A percentile compares a stretch with the other conserved stretches of the same genome.
Conservation (phyloP, 768 basidiomycete genomes). For the Hortiboletus flavorubellus region DNA sequence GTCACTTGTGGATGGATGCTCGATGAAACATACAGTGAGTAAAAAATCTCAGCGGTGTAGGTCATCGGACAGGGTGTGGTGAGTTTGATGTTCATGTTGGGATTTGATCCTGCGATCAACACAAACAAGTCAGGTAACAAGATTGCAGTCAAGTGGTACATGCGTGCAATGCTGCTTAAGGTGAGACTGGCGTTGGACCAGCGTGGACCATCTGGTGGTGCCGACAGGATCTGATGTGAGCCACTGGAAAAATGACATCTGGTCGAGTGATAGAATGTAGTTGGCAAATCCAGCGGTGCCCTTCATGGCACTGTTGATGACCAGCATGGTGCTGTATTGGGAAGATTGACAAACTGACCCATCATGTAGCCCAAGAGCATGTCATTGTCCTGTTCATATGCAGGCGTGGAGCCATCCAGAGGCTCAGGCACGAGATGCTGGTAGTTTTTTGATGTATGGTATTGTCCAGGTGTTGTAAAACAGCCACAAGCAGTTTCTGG, state of each 20-base stretch:
- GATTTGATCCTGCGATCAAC: too few species aligned
- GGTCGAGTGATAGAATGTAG: conserved; percentile 34
- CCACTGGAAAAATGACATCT: conserved; percentile 71
- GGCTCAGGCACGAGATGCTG: conserved; percentile 88
- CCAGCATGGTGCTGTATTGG: conserved; percentile 73
- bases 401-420: conserved; percentile 54
- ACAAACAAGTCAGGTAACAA: too few species aligned
- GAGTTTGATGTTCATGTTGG: too few species aligned
- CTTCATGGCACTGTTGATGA: conserved; percentile 79
- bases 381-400: conserved; percentile 69
- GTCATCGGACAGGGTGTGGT: too few species aligned
- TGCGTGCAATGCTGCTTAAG: too few species aligned
- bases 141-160: too few species aligned
- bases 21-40: too few species aligned
- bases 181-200: conserved; percentile 69
- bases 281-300: conserved; percentile 88
- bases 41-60: too few species aligned
- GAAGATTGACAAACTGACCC: conserved; percentile 87
- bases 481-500: conserved; percentile 62
- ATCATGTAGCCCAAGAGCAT: conserved; percentile 78
- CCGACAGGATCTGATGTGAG: conserved; percentile 78
- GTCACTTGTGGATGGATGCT: too few species aligned
- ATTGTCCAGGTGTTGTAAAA: conserved; percentile 69
- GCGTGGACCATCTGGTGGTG: conserved; percentile 58
- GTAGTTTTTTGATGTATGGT: conserved; percentile 69